These are phyloP conservation scores for Daldinia caldariorum DNA, from an alignment of 495 filamentous ascomycete species.

Conservation along the genomic window DNA sequence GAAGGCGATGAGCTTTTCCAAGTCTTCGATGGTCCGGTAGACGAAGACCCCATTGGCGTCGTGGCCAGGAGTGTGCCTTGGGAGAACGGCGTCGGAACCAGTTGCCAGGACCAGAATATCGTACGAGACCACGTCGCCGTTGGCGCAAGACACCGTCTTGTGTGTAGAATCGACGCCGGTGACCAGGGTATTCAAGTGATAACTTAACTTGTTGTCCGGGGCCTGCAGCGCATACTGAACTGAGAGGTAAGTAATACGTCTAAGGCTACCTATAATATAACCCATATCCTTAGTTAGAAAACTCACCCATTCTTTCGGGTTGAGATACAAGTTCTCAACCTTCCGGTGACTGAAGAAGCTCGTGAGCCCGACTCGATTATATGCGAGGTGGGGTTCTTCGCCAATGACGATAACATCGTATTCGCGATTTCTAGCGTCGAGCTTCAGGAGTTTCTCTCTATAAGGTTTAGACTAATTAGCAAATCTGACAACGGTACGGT, in stretches of 20 bases:
- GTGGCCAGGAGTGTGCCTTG: constrained; percentile 81
- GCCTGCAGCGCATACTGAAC: constrained; percentile 45
- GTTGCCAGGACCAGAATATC: constrained; percentile 92
- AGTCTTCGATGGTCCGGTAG: constrained; percentile 89
- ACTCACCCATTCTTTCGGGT: constrained; percentile 87
- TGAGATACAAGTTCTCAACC: constrained; percentile 90
- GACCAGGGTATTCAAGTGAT: constrained; percentile 85
- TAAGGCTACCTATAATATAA: background rate
- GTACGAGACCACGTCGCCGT: constrained; percentile 76
- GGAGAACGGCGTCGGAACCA: constrained; percentile 88
- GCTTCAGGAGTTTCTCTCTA: constrained; percentile 90
- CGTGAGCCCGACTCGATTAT: constrained; percentile 95
- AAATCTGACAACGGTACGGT: constrained; percentile 78
- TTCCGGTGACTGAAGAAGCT: constrained; percentile 92
- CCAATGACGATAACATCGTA: constrained; percentile 92
- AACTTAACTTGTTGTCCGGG: constrained; percentile 74
- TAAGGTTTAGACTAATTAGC: constrained; percentile 13
- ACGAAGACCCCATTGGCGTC: constrained; percentile 92
- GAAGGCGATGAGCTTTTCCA: constrained; percentile 83
- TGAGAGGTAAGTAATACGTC: constrained; percentile 3
- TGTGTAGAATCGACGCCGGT: constrained; percentile 70
- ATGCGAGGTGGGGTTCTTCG: constrained; percentile 90
- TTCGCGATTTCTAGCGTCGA: constrained; percentile 77
- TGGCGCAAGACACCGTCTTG: constrained; percentile 77
- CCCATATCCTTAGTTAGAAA: too few relatives aligned